A percentile compares a stretch with the other conserved stretches of the same genome.
These are phyloP conservation scores for Starmera pachycereana DNA, from an alignment of 805 yeast species.

Conservation along the genomic window DNA sequence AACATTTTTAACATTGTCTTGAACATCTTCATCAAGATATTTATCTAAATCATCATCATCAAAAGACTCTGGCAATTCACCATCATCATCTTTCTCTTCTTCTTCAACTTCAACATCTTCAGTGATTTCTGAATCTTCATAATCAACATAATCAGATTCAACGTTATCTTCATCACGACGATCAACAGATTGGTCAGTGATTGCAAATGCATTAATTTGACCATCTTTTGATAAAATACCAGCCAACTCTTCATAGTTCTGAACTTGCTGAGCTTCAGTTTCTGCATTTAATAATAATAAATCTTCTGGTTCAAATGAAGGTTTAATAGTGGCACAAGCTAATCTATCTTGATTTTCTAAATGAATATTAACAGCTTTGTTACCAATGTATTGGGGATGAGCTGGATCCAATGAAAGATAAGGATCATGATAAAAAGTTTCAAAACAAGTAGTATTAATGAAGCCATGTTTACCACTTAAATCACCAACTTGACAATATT, in stretches of 20 bases:
- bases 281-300: slow-evolving; percentile 16
- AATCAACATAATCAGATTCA: no score
- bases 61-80: slow-evolving; percentile 1
- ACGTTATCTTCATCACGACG: background rate
- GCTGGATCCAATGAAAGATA: slow-evolving; percentile 50
- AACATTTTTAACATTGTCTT: background rate
- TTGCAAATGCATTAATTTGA: background rate
- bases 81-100: slow-evolving; percentile 5
- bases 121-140: background rate
- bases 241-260: slow-evolving; percentile 16
- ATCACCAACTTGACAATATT: slow-evolving; percentile 63
- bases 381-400: slow-evolving; percentile 49
- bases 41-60: slow-evolving; percentile 5
- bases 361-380: slow-evolving; percentile 47
- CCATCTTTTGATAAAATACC: slow-evolving; percentile 8
- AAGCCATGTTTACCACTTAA: slow-evolving; percentile 71
- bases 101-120: slow-evolving; percentile 3
- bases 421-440: slow-evolving; percentile 52
- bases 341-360: slow-evolving; percentile 42
- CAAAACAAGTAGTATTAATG: slow-evolving; percentile 61
- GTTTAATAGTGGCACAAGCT: slow-evolving; percentile 50
- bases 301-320: slow-evolving; percentile 19
- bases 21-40: background rate
- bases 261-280: slow-evolving; percentile 17
- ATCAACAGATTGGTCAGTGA: background rate